Evolutionary conservation across 2,329 filamentous ascomycete genomes (phyloP).

Genomic region (Aspergillus felis): DNA sequence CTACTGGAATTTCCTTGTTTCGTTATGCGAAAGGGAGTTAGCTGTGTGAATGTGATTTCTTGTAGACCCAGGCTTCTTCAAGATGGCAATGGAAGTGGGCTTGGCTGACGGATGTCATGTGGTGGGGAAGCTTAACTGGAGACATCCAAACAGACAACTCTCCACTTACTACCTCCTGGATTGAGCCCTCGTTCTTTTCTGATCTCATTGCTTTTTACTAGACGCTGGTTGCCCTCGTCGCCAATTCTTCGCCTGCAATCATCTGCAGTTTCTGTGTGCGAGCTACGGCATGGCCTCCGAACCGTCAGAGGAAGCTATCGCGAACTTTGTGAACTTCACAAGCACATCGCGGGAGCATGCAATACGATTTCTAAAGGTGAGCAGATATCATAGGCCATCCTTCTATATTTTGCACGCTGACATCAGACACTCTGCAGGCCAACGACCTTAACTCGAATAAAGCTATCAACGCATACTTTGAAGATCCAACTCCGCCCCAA

Average conservation of each 20-base stretch:
- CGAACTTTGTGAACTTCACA: conserved; percentile 40
- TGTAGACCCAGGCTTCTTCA: background rate
- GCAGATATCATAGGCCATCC: background rate
- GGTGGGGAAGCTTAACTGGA: conserved; percentile 14
- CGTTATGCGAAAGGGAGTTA: background rate
- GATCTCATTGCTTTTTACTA: background rate
- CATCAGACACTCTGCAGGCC: conserved; percentile 28
- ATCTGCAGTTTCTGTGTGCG: background rate
- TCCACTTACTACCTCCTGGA: background rate
- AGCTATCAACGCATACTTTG: conserved; percentile 47
- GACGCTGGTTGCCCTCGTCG: background rate
- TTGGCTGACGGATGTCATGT: conserved; percentile 18
- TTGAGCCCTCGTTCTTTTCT: background rate
- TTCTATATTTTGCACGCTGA: conserved; percentile 8
- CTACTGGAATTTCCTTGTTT: background rate
- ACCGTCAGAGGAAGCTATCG: conserved; percentile 39
- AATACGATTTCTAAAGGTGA: conserved; percentile 40
- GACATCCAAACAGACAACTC: background rate
- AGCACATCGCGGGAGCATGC: conserved; percentile 38
- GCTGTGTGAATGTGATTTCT: background rate
- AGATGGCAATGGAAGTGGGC: background rate
- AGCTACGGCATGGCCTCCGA: conserved; percentile 31
- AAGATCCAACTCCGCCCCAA: conserved; percentile 38
- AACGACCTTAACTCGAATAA: conserved; percentile 43
- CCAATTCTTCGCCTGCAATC: background rate